These are phyloP conservation scores for Trichoderma reesei DNA, from an alignment of 495 filamentous ascomycete genomes.

Conservation along the genomic window DNA sequence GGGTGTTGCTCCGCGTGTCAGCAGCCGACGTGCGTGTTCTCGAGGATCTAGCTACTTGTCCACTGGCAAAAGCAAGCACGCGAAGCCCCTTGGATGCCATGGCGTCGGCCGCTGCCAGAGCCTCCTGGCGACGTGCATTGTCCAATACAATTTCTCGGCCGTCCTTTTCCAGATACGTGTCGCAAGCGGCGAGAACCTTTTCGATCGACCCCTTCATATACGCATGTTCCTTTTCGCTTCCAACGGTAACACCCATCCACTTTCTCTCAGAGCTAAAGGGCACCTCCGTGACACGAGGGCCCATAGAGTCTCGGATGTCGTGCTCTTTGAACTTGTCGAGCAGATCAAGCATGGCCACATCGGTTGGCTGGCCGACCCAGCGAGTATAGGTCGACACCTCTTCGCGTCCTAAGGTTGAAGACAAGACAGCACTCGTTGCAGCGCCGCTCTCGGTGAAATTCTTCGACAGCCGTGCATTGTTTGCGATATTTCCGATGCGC, in stretches of 20 bases:
- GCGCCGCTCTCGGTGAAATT: constrained; percentile 48
- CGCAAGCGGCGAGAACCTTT: constrained; percentile 73
- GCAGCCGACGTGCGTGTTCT: constrained; percentile 21
- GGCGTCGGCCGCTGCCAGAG: constrained; percentile 70
- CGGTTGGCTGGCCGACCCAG: constrained; percentile 95
- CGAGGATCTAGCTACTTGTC: constrained; percentile 35
- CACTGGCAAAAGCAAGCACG: constrained; percentile 87
- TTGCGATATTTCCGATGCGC: constrained; percentile 88
- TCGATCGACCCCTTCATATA: constrained; percentile 96
- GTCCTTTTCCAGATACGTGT: constrained; percentile 80
- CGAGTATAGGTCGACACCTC: constrained; percentile 60
- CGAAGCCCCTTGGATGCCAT: constrained; percentile 90
- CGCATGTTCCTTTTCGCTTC: constrained; percentile 56
- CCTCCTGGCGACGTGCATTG: constrained; percentile 60
- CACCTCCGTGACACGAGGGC: constrained; percentile 67
- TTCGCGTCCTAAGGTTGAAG: constrained; percentile 57
- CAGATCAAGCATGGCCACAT: constrained; percentile 89
- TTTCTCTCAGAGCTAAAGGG: constrained; percentile 96
- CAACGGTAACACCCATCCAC: constrained; percentile 96
- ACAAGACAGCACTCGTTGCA: constrained; percentile 64
- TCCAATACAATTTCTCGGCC: constrained; percentile 84
- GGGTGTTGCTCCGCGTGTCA: constrained; percentile 21
- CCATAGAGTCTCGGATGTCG: constrained; percentile 78
- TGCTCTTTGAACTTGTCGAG: constrained; percentile 82
- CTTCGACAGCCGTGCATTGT: constrained; percentile 73